Conservation (phyloP, 768 basidiomycete genomes). For the Cystofilobasidium capitatum region DNA sequence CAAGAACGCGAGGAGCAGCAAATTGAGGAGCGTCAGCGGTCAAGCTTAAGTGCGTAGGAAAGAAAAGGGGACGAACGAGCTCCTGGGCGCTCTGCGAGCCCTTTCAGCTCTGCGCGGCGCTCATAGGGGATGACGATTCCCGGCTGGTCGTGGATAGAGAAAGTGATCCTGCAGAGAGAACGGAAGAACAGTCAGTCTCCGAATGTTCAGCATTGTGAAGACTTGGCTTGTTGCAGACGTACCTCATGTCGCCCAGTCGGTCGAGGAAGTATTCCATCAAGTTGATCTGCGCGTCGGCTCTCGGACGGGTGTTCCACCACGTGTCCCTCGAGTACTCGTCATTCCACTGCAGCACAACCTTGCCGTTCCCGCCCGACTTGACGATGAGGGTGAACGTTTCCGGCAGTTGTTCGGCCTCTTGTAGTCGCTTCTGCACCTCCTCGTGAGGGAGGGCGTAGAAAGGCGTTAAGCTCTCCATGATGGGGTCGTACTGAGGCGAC, state of each 20-base stretch:
- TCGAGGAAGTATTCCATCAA: slow-evolving; percentile 40
- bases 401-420: slow-evolving; percentile 36
- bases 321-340: slow-evolving; percentile 40
- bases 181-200: not conserved
- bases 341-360: slow-evolving; percentile 41
- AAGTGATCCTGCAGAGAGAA: slow-evolving; percentile 34
- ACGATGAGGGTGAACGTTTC: slow-evolving; percentile 41
- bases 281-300: slow-evolving; percentile 41
- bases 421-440: slow-evolving; percentile 35
- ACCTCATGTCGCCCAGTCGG: slow-evolving; percentile 36
- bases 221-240: slow-evolving; percentile 23
- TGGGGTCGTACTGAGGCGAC: slow-evolving; percentile 30
- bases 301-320: slow-evolving; percentile 38
- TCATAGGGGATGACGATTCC: slow-evolving; percentile 37
- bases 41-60: not conserved
- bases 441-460: slow-evolving; percentile 38
- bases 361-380: slow-evolving; percentile 36
- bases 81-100: slow-evolving; percentile 31
- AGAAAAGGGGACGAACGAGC: slow-evolving; percentile 14
- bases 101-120: slow-evolving; percentile 35
- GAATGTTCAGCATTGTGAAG: not conserved
- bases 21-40: not conserved
- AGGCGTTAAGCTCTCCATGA: slow-evolving; percentile 38
- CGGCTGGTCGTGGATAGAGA: slow-evolving; percentile 41
- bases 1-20: not conserved